phyloP scores from a whole-genome alignment of 306 rosid genomes.

The Sechiopsis laciniata region DNA sequence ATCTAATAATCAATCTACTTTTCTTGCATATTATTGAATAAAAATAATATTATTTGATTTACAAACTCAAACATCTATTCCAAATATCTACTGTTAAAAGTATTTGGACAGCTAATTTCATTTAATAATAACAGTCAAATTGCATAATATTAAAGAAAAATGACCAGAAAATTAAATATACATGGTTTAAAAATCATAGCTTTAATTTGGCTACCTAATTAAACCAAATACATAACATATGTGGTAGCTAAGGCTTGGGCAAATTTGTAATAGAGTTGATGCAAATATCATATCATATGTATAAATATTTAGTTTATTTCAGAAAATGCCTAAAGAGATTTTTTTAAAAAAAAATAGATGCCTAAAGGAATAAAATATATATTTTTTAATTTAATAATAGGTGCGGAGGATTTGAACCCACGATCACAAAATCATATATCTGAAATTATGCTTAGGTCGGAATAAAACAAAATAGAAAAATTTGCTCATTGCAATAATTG shows the following conservation, averaged over 20 bases:
- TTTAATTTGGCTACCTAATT: conserved; percentile 6
- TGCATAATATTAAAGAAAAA: neutral
- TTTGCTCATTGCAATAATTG: too few species aligned
- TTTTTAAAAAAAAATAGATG: too few species aligned
- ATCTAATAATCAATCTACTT: too few species aligned
- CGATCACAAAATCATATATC: too few species aligned
- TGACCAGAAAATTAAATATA: neutral
- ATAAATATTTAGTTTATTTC: neutral
- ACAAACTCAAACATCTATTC: neutral
- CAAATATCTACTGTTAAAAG: neutral
- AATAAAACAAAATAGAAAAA: too few species aligned
- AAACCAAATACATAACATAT: neutral
- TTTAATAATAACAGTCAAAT: neutral
- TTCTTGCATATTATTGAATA: too few species aligned
- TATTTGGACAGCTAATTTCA: neutral
- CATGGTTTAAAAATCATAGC: neutral
- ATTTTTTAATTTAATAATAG: too few species aligned
- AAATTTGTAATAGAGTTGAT: conserved; percentile 7
- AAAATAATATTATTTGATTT: neutral
- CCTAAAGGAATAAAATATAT: too few species aligned
- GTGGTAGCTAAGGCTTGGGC: conserved; percentile 7
- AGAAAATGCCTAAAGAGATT: neutral
- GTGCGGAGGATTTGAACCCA: too few species aligned
- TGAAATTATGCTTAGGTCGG: too few species aligned
- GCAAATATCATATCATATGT: neutral